Conservation (phyloP, 1,284 basidiomycete species). For the Earliella scabrosa region DNA sequence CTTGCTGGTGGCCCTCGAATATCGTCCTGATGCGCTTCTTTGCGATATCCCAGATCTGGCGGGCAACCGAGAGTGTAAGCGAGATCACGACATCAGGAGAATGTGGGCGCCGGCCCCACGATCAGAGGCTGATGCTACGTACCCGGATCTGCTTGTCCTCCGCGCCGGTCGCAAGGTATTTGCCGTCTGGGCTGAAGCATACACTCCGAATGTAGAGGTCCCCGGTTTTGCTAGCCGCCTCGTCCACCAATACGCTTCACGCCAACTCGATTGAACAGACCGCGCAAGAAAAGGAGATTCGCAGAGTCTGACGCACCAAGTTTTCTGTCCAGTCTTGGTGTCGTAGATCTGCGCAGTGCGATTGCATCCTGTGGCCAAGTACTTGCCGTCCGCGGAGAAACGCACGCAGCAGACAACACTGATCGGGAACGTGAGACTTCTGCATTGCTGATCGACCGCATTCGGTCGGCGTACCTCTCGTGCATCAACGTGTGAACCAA, state of each 20-base stretch:
- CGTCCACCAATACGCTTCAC: slow-evolving; percentile 59
- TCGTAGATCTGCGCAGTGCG: slow-evolving; percentile 90
- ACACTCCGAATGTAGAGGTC: slow-evolving; percentile 75
- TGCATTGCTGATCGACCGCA: slow-evolving; percentile 3
- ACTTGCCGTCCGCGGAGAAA: slow-evolving; percentile 89
- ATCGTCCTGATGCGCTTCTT: slow-evolving; percentile 70
- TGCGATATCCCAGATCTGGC: slow-evolving; percentile 85
- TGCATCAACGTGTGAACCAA: slow-evolving; percentile 92
- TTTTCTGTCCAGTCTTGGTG: slow-evolving; percentile 82
- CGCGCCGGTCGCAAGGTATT: slow-evolving; percentile 69
- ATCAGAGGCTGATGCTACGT: slow-evolving; percentile 27
- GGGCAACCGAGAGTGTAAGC: neutral
- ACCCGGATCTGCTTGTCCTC: slow-evolving; percentile 74
- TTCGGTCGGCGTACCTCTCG: slow-evolving; percentile 71
- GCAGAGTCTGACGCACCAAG: slow-evolving; percentile 55
- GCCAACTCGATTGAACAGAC: neutral
- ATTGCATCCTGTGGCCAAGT: slow-evolving; percentile 91
- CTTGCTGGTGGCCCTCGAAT: slow-evolving; percentile 84
- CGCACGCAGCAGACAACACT: slow-evolving; percentile 93
- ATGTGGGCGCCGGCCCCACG: neutral
- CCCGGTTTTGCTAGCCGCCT: slow-evolving; percentile 52
- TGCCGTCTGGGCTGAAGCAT: slow-evolving; percentile 72
- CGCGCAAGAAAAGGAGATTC: neutral
- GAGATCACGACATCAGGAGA: neutral
- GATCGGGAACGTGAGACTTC: slow-evolving; percentile 7